Conservation (phyloP, 495 filamentous ascomycete species). For the Cercophora scortea region DNA sequence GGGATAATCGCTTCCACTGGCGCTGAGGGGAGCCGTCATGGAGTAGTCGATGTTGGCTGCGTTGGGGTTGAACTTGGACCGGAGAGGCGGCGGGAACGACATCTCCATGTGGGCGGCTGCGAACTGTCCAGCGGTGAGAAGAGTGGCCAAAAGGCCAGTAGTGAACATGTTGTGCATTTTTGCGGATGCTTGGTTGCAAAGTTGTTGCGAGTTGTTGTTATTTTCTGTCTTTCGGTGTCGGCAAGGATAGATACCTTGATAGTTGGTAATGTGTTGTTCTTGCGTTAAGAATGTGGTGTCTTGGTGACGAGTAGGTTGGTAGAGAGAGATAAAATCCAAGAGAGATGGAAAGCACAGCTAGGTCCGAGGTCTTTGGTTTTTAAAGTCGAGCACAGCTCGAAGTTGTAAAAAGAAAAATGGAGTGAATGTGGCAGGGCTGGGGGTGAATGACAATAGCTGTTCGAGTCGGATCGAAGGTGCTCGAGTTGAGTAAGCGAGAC, state of each 20-base stretch:
- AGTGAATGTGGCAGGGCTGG: too few relatives aligned
- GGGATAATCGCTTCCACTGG: slow-evolving; percentile 45
- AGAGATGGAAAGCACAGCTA: too few relatives aligned
- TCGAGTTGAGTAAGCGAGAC: too few relatives aligned
- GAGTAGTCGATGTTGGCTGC: slow-evolving; percentile 44
- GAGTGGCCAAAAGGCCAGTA: slow-evolving; percentile 17
- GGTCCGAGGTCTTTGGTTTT: too few relatives aligned
- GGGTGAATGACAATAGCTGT: too few relatives aligned
- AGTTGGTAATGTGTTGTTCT: background rate
- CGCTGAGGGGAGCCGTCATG: slow-evolving; percentile 47
- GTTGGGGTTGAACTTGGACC: slow-evolving; percentile 44
- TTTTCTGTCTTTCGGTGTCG: background rate
- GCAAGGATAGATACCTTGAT: background rate
- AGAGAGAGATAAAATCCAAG: background rate
- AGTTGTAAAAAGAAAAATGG: too few relatives aligned
- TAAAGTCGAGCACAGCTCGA: background rate
- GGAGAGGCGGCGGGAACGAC: slow-evolving; percentile 46
- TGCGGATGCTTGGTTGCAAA: background rate
- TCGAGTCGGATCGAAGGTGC: too few relatives aligned
- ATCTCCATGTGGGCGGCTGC: slow-evolving; percentile 55
- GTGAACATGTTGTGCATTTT: slow-evolving; percentile 29
- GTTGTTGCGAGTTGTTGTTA: background rate
- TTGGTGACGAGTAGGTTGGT: background rate
- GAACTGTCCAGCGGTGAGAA: slow-evolving; percentile 26
- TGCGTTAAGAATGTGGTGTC: background rate